Evolutionary conservation across 257 asterid species (phyloP).

Genomic region (Leptodermis oblonga): DNA sequence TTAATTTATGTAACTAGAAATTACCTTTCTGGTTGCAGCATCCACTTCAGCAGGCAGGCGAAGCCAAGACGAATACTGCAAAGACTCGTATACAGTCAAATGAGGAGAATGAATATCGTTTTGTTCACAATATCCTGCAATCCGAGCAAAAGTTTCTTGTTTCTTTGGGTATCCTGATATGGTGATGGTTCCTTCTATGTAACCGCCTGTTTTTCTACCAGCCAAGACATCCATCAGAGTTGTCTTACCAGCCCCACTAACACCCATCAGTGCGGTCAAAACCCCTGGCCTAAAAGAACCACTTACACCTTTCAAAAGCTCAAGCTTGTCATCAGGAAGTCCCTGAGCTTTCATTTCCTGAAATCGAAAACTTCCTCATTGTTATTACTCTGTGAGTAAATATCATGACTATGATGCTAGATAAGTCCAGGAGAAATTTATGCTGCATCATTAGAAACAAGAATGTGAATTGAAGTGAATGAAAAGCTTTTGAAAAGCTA

Average conservation of each 20-base stretch:
- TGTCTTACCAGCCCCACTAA: constrained; percentile 97
- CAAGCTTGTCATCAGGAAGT: constrained; percentile 50
- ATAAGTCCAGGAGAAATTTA: neutral
- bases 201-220: constrained; percentile 92
- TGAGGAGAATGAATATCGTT: constrained; percentile 87
- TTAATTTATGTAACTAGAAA: neutral
- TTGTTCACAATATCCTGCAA: constrained; percentile 93
- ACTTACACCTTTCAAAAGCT: constrained; percentile 60
- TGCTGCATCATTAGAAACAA: too few relatives aligned
- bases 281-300: constrained; percentile 89
- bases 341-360: constrained; percentile 86
- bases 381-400: neutral
- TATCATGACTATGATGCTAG: neutral
- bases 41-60: constrained; percentile 65
- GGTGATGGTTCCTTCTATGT: constrained; percentile 58
- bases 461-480: neutral
- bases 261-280: constrained; percentile 87
- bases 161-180: constrained; percentile 80
- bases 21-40: constrained; percentile 59
- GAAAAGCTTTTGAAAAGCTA: neutral
- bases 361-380: neutral
- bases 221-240: constrained; percentile 96
- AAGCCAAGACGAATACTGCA: constrained; percentile 83
- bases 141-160: constrained; percentile 87
- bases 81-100: constrained; percentile 76